Evolutionary conservation across 2,329 filamentous ascomycete species (phyloP).

Genomic region (Paecilomyces sp.): DNA sequence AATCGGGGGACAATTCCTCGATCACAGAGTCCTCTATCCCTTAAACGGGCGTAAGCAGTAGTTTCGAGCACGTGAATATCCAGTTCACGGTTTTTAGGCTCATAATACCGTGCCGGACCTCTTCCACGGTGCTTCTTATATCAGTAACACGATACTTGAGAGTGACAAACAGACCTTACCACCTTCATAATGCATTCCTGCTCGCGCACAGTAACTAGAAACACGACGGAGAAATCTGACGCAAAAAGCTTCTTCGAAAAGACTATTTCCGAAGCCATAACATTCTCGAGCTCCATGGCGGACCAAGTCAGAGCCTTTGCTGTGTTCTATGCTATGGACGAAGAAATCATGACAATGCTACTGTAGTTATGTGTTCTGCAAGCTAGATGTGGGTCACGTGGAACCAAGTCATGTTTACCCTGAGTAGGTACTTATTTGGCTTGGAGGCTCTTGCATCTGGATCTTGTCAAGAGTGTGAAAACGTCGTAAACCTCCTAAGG

Average conservation of each 20-base stretch:
- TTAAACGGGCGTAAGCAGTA: background rate
- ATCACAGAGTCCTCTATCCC: constrained; percentile 3
- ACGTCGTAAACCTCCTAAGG: too few relatives aligned
- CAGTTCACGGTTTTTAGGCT: background rate
- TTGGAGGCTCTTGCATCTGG: too few relatives aligned
- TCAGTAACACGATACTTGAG: background rate
- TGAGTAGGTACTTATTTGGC: too few relatives aligned
- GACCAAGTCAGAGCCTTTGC: too few relatives aligned
- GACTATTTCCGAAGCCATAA: constrained; percentile 2
- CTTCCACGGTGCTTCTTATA: constrained; percentile 4
- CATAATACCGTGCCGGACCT: constrained; percentile 3
- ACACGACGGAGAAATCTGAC: constrained; percentile 7
- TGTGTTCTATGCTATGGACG: too few relatives aligned
- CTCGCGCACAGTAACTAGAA: constrained; percentile 7
- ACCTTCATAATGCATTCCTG: constrained; percentile 13
- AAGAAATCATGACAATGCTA: too few relatives aligned
- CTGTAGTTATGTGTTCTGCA: too few relatives aligned
- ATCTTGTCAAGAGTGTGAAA: too few relatives aligned
- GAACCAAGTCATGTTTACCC: too few relatives aligned
- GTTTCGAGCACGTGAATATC: background rate
- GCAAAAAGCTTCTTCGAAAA: constrained; percentile 6
- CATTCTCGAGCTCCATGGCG: too few relatives aligned
- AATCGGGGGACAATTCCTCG: constrained; percentile 5
- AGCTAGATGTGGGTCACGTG: too few relatives aligned
- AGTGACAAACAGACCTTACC: constrained; percentile 4